phyloP scores from a whole-genome alignment of 2,329 filamentous ascomycete genomes.

The Epichloe scottii region DNA sequence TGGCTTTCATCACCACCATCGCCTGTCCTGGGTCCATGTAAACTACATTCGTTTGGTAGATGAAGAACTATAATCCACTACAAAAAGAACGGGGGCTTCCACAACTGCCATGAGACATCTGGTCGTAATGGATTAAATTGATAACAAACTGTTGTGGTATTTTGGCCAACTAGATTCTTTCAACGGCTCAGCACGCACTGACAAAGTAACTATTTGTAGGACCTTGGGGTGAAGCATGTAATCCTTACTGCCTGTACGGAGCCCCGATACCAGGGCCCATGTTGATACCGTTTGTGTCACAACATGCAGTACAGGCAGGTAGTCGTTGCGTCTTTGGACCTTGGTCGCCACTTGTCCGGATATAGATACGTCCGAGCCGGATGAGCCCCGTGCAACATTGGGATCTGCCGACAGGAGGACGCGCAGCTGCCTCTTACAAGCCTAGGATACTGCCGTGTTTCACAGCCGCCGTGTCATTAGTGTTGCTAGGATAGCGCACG shows the following conservation, averaged over 20 bases:
- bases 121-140: not conserved
- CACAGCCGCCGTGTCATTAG: not conserved
- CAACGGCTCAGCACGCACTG: too few relatives aligned
- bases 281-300: not conserved
- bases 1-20: not conserved
- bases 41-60: not conserved
- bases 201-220: too few relatives aligned
- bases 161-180: too few relatives aligned
- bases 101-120: not conserved
- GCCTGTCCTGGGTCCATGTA: not conserved
- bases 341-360: too few relatives aligned
- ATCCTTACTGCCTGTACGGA: not conserved
- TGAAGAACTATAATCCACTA: not conserved
- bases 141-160: not conserved
- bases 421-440: not conserved
- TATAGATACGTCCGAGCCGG: too few relatives aligned
- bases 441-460: not conserved
- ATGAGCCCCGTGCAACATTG: not conserved
- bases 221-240: not conserved
- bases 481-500: not conserved
- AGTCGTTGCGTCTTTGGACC: not conserved
- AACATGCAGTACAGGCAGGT: not conserved
- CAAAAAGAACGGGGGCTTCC: not conserved
- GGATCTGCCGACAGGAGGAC: not conserved
- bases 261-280: not conserved